Evolutionary conservation across 306 rosid genomes (phyloP), one percentile per base, ranked within the genome.

Genomic region (Psophocarpus tetragonolobus): DNA sequence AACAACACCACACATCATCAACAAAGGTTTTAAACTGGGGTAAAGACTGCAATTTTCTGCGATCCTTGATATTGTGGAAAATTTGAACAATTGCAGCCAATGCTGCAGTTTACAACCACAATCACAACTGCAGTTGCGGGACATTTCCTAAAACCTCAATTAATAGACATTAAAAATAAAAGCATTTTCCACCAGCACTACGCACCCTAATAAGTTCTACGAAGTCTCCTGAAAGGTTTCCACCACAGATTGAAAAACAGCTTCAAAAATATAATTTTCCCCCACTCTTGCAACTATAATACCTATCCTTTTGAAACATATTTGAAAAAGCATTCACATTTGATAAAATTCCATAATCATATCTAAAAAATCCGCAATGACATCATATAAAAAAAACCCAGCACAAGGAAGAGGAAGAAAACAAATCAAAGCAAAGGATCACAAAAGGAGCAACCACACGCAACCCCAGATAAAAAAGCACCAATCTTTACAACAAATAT

Each of bases 391-490:
- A 26, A 35, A 8, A 24, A 24, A 73, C 50, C 35, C 56, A 65
- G 39, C 14, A 5, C n/a, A 24, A 11, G 10, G 35, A 61, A 36
- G 24, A 6, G 67, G 9, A 47, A 4, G 24, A 12, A 1, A 32
- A 20, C 47, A 9, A 15, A 4, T 20, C 48, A 21, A 38, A 53
- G 58, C 44, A 62, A 54, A 41, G 35, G 36, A 58, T 54, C 27
- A 77, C 30, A 54, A 68, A 39, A 26, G 41, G 33, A 23, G 24
- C 50, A 73, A 69, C 15, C 10, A 12, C n/a, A 33, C 48, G 17
- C 73, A 81, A 75, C 65, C 81, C 81, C 81, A 70, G 50, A 47
- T 45, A 7, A 29, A 29, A 64, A 67, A 70, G n/a, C 48, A 47
- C 23, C 26, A n/a, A 47, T 77, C 81, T 71, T 11, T 47, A 44